Percentiles rank a stretch among this genome's conserved stretches.
phyloP scores from a whole-genome alignment of 345 rosid genomes.

The Citrus hindsii region DNA sequence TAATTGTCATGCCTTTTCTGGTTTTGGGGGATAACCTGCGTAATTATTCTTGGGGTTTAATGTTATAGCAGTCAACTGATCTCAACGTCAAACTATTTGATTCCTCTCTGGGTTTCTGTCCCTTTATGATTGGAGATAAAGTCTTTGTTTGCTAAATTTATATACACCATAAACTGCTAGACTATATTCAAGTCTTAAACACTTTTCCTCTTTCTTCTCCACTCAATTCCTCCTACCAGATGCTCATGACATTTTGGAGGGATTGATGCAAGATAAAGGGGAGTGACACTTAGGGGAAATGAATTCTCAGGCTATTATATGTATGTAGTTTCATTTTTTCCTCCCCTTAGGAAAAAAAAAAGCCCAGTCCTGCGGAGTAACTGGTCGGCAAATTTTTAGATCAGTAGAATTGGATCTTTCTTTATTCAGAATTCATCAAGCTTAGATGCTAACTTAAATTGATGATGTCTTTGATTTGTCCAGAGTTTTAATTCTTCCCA shows the following conservation, averaged over 20 bases:
- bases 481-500: background rate
- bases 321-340: background rate
- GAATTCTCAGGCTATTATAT: background rate
- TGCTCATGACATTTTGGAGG: background rate
- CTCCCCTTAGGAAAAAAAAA: too few species aligned
- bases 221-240: background rate
- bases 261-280: background rate
- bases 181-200: background rate
- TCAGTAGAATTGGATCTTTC: background rate
- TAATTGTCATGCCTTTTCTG: background rate
- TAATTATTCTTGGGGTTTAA: background rate
- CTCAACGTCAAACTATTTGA: background rate
- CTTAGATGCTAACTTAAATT: background rate
- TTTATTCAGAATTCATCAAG: background rate
- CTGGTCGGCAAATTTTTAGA: background rate
- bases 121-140: background rate
- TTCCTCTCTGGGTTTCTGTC: background rate
- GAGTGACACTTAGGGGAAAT: background rate
- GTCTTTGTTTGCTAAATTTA: background rate
- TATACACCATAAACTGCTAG: background rate
- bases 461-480: background rate
- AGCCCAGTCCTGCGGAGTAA: background rate
- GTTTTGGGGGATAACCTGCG: background rate
- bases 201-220: background rate
- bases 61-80: slow-evolving; percentile 3